Percentiles rank a stretch among this genome's conserved stretches.
These are phyloP conservation scores for Mycena kentingensis DNA, from an alignment of 768 basidiomycete genomes.

Conservation along the genomic window DNA sequence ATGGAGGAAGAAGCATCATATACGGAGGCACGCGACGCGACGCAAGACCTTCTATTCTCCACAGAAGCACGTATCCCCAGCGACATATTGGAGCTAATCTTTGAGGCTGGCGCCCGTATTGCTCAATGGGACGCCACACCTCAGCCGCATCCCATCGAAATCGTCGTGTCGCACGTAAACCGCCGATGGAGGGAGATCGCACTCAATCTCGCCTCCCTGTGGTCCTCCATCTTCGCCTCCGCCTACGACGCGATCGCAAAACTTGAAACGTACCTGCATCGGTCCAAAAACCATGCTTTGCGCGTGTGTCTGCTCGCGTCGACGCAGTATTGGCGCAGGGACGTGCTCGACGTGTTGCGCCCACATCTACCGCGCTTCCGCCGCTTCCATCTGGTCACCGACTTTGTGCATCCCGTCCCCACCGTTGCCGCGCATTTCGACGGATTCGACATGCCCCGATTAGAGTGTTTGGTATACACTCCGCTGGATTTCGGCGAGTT, in stretches of 20 bases:
- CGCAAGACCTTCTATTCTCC: conserved; percentile 3
- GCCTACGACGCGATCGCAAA: conserved; percentile 14
- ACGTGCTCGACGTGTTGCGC: conserved; percentile 8
- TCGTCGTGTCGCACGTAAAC: conserved; percentile 17
- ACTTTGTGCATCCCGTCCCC: conserved; percentile 11
- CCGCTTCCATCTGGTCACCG: conserved; percentile 15
- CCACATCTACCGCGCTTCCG: conserved; percentile 16
- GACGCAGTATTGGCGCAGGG: conserved; percentile 9
- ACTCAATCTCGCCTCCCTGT: conserved; percentile 16
- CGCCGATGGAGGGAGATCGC: conserved; percentile 16
- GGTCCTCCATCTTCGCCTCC: conserved; percentile 16
- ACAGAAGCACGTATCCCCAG: conserved; percentile 18
- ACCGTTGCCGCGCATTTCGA: conserved; percentile 11
- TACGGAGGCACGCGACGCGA: conserved; percentile 1
- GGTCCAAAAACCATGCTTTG: conserved; percentile 15
- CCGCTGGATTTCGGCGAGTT: conserved; percentile 14
- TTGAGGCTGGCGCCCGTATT: conserved; percentile 13
- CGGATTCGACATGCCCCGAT: conserved; percentile 17
- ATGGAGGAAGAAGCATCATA: conserved; percentile 11
- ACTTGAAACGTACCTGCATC: conserved; percentile 11
- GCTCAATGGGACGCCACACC: conserved; percentile 1
- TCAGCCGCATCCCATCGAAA: conserved; percentile 10
- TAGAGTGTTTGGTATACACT: conserved; percentile 17
- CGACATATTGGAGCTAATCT: conserved; percentile 20
- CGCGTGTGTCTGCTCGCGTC: conserved; percentile 16